phyloP scores from a whole-genome alignment of 2,329 filamentous ascomycete genomes.

The Botrytis tulipae region DNA sequence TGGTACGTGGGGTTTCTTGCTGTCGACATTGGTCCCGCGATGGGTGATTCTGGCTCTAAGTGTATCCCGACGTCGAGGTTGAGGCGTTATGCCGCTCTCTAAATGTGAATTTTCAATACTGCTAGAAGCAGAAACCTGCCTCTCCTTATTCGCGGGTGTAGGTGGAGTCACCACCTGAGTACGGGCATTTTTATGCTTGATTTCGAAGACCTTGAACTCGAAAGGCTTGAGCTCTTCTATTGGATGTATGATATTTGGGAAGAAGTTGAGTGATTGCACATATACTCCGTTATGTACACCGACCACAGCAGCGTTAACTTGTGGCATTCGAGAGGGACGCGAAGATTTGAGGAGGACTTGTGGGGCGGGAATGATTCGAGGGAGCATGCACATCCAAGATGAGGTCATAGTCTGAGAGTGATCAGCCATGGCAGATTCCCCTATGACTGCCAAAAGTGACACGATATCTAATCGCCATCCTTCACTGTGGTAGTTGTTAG shows the following conservation, averaged over 20 bases:
- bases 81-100: slow-evolving; percentile 19
- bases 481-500: slow-evolving; percentile 13
- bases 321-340: slow-evolving; percentile 55
- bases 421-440: slow-evolving; percentile 57
- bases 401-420: slow-evolving; percentile 59
- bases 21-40: slow-evolving; percentile 28
- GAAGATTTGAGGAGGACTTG: slow-evolving; percentile 59
- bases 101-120: slow-evolving; percentile 6
- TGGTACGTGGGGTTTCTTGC: slow-evolving; percentile 50
- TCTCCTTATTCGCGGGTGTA: slow-evolving; percentile 1
- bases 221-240: slow-evolving; percentile 50
- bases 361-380: slow-evolving; percentile 60
- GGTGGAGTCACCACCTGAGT: not conserved
- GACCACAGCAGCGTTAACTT: slow-evolving; percentile 52
- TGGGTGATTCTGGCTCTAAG: slow-evolving; percentile 26
- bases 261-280: slow-evolving; percentile 57
- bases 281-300: slow-evolving; percentile 58
- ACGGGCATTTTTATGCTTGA: slow-evolving; percentile 42
- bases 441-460: slow-evolving; percentile 61
- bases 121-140: slow-evolving; percentile 6
- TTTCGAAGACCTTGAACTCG: slow-evolving; percentile 49
- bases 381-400: slow-evolving; percentile 56
- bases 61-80: slow-evolving; percentile 23
- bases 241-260: slow-evolving; percentile 59
- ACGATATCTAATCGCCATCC: slow-evolving; percentile 61